Conservation (phyloP, 2,329 filamentous ascomycete species). For the Fusarium heterosporum region DNA sequence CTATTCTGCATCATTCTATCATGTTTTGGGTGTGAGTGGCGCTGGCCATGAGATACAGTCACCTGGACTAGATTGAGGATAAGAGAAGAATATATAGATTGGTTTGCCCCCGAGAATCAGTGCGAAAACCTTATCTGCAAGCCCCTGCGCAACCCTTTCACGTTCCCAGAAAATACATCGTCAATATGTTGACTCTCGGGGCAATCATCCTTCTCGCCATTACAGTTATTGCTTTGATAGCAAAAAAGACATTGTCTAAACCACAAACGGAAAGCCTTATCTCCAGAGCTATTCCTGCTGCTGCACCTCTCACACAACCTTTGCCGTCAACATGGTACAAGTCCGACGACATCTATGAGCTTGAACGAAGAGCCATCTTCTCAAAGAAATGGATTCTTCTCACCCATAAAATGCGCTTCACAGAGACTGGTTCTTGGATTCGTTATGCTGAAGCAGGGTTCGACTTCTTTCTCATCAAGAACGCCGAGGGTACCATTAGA, state of each 20-base stretch:
- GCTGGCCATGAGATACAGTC: conserved; percentile 5
- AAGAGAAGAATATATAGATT: conserved; percentile 20
- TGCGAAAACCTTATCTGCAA: not conserved
- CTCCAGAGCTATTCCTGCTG: conserved; percentile 23
- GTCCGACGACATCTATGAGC: conserved; percentile 64
- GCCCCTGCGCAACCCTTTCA: not conserved
- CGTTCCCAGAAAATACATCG: not conserved
- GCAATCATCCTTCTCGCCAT: conserved; percentile 15
- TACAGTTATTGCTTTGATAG: conserved; percentile 7
- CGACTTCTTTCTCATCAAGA: conserved; percentile 65
- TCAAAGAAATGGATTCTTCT: conserved; percentile 67
- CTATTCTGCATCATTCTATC: conserved; percentile 12
- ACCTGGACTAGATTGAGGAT: conserved; percentile 2
- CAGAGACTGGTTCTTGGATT: conserved; percentile 66
- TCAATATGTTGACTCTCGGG: conserved; percentile 24
- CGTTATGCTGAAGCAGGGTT: conserved; percentile 66
- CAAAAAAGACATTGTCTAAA: conserved; percentile 14
- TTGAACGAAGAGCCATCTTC: conserved; percentile 68
- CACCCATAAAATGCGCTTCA: conserved; percentile 63
- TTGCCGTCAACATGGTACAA: conserved; percentile 59
- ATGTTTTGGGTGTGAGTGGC: conserved; percentile 5
- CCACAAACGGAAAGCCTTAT: conserved; percentile 28
- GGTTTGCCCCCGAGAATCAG: not conserved
- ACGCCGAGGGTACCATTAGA: conserved; percentile 66
- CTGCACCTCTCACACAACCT: conserved; percentile 30